Evolutionary conservation across 2,329 filamentous ascomycete genomes (phyloP), one percentile per base, ranked within the genome.

Genomic region (Neurospora sp.): DNA sequence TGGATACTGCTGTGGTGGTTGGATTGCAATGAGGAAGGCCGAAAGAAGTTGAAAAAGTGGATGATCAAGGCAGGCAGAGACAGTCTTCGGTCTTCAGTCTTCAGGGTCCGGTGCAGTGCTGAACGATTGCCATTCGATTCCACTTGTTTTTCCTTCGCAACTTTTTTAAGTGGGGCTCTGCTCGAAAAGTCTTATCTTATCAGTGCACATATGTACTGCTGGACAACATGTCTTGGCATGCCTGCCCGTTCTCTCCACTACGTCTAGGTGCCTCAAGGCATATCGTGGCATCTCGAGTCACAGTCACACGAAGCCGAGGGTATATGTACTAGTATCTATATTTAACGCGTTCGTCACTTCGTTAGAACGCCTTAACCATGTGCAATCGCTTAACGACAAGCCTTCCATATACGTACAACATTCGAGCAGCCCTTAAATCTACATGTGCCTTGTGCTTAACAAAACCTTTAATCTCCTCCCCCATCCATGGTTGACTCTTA

Each of bases 1-100:
- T 71, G 67, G 28, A 66, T 38, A 33, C n/a, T 52, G 28, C 19
- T 66, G 28, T 69, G 62, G 36, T 70, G 67, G 67, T 15, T 66
- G 62, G 40, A 19, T 72, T 40, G 19, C 38, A 23, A 19, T 19
- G 52, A 58, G 23, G 36, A 46, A 38, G 68, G 19, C 7, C 19
- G 15, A 19, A 67, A 67, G 38, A 66, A 28, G 38, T 66, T 38
- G 58, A 40, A 38, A 62, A 62, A 36, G 15, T 36, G 52, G 15
- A 33, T 62, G 52, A 33, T 62, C 1, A 36, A 62, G 52, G 17
- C 15, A 33, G 52, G 52, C 52, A 62, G 52, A 36, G 15, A 15
- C 28, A 36, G 52, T 62, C 52, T 62, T 62, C 28, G 23, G 52
- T 62, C 23, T 28, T 62, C 52, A 23, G 67, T 70, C 52, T 42